Evolutionary conservation across 140 eudicot genomes (phyloP).

Genomic region (Cichorium intybus): DNA sequence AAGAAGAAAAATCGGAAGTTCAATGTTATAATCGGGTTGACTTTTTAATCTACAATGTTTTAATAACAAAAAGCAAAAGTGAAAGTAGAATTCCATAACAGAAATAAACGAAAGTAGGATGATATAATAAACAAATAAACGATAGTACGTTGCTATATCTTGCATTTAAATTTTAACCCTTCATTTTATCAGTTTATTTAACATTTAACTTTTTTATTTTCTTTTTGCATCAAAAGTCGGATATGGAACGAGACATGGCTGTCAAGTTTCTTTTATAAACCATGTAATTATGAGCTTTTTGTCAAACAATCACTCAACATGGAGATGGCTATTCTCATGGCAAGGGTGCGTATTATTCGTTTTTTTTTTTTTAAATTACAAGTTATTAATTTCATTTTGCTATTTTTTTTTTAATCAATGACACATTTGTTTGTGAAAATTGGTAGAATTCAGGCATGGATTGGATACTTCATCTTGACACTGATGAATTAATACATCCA

Average conservation of each 20-base stretch:
- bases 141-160: background rate
- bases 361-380: background rate
- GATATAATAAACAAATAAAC: too few species aligned
- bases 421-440: slow-evolving; percentile 11
- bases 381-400: background rate
- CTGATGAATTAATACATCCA: slow-evolving; percentile 91
- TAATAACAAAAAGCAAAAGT: too few species aligned
- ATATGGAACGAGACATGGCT: slow-evolving; percentile 99
- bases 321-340: slow-evolving; percentile 99
- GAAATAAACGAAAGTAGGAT: too few species aligned
- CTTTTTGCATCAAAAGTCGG: slow-evolving; percentile 53
- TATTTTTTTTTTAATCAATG: background rate
- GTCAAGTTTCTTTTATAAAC: slow-evolving; percentile 93
- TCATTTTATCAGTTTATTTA: background rate
- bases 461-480: slow-evolving; percentile 98
- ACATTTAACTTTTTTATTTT: slow-evolving; percentile 7
- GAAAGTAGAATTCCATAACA: too few species aligned
- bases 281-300: slow-evolving; percentile 94
- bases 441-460: slow-evolving; percentile 81
- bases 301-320: slow-evolving; percentile 95
- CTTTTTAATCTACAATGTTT: too few species aligned
- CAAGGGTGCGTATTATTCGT: slow-evolving; percentile 58
- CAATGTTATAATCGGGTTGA: too few species aligned
- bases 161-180: background rate
- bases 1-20: too few species aligned